A percentile compares a stretch with the other conserved stretches of the same genome.
These are phyloP conservation scores for Kwoniella sp. DNA, from an alignment of 768 basidiomycete species.

Conservation along the genomic window DNA sequence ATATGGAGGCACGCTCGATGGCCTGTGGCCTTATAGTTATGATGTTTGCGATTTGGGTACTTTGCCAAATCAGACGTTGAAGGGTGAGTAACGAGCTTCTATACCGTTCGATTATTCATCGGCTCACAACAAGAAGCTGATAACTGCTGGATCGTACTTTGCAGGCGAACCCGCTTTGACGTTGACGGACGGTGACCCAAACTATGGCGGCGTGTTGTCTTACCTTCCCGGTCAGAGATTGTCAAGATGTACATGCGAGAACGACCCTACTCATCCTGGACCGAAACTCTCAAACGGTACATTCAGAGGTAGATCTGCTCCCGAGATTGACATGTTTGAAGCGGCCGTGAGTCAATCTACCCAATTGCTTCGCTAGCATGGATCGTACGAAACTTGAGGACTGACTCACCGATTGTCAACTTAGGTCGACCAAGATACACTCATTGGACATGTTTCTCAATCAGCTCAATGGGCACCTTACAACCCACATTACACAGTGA, in stretches of 20 bases:
- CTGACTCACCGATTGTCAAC: no score
- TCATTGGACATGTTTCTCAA: slow-evolving; percentile 71
- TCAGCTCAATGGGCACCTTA: slow-evolving; percentile 74
- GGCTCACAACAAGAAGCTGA: no score
- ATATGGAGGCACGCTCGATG: slow-evolving; percentile 51
- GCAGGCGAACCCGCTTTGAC: slow-evolving; percentile 64
- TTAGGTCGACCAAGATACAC: slow-evolving; percentile 35
- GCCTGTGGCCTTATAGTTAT: slow-evolving; percentile 57
- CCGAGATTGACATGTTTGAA: slow-evolving; percentile 90
- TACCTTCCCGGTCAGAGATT: slow-evolving; percentile 86
- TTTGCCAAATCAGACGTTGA: slow-evolving; percentile 72
- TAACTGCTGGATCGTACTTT: no score
- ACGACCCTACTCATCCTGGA: slow-evolving; percentile 79
- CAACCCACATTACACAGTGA: slow-evolving; percentile 65
- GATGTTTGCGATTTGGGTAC: slow-evolving; percentile 88
- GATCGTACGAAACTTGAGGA: no score
- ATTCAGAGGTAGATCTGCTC: slow-evolving; percentile 77
- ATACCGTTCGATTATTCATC: neutral
- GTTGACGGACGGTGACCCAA: slow-evolving; percentile 64
- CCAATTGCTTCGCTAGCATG: no score
- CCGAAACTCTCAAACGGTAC: slow-evolving; percentile 75
- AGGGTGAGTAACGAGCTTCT: slow-evolving; percentile 53
- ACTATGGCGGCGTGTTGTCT: slow-evolving; percentile 64
- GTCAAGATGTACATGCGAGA: slow-evolving; percentile 82
- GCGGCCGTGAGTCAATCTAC: slow-evolving; percentile 61